Evolutionary conservation across 768 basidiomycete species (phyloP), one percentile per base, ranked within the genome.

Genomic region (Cytidiella melzeri): DNA sequence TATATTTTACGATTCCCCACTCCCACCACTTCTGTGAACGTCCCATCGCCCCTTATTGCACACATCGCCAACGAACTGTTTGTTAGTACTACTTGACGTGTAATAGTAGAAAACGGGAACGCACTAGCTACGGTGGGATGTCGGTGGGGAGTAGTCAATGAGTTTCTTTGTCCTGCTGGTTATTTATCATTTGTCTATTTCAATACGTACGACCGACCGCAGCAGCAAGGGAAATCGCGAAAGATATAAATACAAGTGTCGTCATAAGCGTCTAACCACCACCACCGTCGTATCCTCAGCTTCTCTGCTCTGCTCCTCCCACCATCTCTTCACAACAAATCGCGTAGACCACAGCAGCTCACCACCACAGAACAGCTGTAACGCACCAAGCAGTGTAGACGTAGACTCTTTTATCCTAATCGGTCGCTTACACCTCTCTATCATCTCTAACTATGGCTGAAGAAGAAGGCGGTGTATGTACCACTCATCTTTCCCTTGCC

Each of bases 391-490:
- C n/a, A n/a, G n/a, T n/a, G n/a, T n/a, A n/a, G n/a, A n/a, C n/a
- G n/a, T n/a, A n/a, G n/a, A n/a, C n/a, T n/a, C n/a, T n/a, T n/a
- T n/a, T n/a, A n/a, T n/a, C n/a, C n/a, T n/a, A n/a, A n/a, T n/a
- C n/a, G n/a, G n/a, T n/a, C n/a, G n/a, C 30, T 34, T 34, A 34
- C 7, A 34, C 30, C 30, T 15, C 15, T 15, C 30, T 7, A 34
- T 7, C 30, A 34, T 15, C 30, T 7, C 30, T 15, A 34, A 7
- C 15, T 7, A 34, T 34, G 30, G 7, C 47, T 38, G 47, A 52
- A 36, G 51, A 41, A 27, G 34, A 47, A 13, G 51, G 51, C 51
- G 51, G 47, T 45, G 51, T 52, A 3, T 9, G 51, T 52, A 21
- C 34, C 19, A 44, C n/a, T 24, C 20, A 23, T 24, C 5, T 9